These are phyloP conservation scores for Amylostereum areolatum DNA, from an alignment of 1,284 basidiomycete genomes.

Conservation along the genomic window DNA sequence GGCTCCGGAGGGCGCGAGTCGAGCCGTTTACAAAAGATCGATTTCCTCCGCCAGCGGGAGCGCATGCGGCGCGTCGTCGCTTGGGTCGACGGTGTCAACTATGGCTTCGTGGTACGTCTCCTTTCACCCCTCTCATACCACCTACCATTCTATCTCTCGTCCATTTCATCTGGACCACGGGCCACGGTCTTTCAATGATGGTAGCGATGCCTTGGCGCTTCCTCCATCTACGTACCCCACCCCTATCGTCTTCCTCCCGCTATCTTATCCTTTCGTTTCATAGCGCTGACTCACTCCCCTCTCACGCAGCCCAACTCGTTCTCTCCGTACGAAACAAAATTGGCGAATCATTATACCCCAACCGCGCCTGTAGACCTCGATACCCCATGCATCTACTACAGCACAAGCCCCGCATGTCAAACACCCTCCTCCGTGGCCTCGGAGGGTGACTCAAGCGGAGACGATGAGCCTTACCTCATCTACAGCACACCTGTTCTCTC, in stretches of 20 bases:
- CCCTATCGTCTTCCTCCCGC: slow-evolving; percentile 4
- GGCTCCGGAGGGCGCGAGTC: slow-evolving; percentile 11
- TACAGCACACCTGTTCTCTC: slow-evolving; percentile 12
- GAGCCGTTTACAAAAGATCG: slow-evolving; percentile 23
- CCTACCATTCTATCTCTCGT: too few relatives aligned
- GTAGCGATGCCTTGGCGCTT: too few relatives aligned
- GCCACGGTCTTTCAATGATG: too few relatives aligned
- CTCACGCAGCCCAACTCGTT: too few relatives aligned
- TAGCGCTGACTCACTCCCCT: too few relatives aligned
- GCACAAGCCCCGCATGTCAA: too few relatives aligned
- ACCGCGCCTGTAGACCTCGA: too few relatives aligned
- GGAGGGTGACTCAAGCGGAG: slow-evolving; percentile 8
- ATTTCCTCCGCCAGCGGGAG: slow-evolving; percentile 27
- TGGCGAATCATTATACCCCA: too few relatives aligned
- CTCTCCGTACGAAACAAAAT: too few relatives aligned
- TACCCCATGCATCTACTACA: background rate
- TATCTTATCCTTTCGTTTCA: too few relatives aligned
- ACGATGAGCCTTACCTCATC: slow-evolving; percentile 13
- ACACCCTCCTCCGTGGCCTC: slow-evolving; percentile 3
- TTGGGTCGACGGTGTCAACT: slow-evolving; percentile 18
- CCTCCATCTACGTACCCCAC: slow-evolving; percentile 4
- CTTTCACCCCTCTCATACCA: too few relatives aligned
- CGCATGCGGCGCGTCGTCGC: slow-evolving; percentile 25
- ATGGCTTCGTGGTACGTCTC: slow-evolving; percentile 10
- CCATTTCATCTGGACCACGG: too few relatives aligned